Evolutionary conservation across 257 asterid genomes (phyloP), one percentile per base, ranked within the genome.

Genomic region (Capsicum chinense): DNA sequence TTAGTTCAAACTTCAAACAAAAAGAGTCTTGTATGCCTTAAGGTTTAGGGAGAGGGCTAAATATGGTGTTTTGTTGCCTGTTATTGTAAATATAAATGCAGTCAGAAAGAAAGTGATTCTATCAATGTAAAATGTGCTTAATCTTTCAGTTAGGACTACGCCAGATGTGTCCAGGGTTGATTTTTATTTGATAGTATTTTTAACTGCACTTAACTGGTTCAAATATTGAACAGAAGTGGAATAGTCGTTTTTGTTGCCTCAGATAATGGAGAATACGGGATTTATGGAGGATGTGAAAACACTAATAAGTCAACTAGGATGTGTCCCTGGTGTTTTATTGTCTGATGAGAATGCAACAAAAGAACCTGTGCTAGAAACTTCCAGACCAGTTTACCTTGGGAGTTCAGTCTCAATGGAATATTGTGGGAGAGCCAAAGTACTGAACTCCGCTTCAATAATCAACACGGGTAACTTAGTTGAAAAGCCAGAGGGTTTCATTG

Each of bases 261-360:
- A 95, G 99, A 90, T 95, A 82, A 83, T 86, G 89, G 99, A 94
- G 92, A 90, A 94, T 81, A 26, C 83, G 62, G 93, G 88, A 83
- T 92, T 95, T 83, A 79, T 95, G 44, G 90, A 91, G 68, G 93
- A 94, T 14, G 98, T 91, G 82, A 86, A 86, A 66, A 84, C 89
- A 59, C 85, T 94, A 79, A 56, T 95, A 86, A 90, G 80, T 88
- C 95, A 94, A 83, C 92, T 93, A 56, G 97, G 97, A 60, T 87
- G 91, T 83, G 91, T 89, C 39, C 91, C 96, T n/a, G 93, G 92
- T 4, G 88, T 88, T 80, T 83, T 90, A 86, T 85, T 88, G 26
- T 87, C 97, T 35, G 90, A 91, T 82, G 88, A 90, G 68, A 87
- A 89, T 78, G 86, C 83, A 59, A 86, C 89, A 39, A 90, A 87